These are phyloP conservation scores for Cytospora chrysosperma DNA, from an alignment of 2,329 filamentous ascomycete species.

Conservation along the genomic window DNA sequence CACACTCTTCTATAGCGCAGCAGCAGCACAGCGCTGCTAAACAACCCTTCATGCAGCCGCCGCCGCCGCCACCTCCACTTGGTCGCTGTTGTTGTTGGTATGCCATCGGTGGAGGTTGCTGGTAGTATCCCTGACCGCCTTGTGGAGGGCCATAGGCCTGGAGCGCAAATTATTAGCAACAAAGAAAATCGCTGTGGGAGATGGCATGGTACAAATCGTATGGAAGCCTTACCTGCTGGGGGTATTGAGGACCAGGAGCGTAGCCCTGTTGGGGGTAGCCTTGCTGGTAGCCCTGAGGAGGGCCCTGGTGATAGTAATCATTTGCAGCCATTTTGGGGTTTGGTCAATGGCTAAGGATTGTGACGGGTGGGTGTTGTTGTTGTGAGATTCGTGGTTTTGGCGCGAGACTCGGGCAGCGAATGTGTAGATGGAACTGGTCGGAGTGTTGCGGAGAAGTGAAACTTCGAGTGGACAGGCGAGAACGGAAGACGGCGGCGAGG, in stretches of 20 bases:
- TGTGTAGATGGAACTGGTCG: conserved; percentile 5
- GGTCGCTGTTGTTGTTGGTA: conserved; percentile 44
- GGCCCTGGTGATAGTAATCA: conserved; percentile 38
- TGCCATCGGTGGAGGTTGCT: conserved; percentile 45
- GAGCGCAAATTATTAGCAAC: conserved; percentile 20
- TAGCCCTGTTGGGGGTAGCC: conserved; percentile 29
- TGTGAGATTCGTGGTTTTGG: conserved; percentile 9
- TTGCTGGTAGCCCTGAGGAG: conserved; percentile 32
- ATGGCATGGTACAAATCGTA: conserved; percentile 8
- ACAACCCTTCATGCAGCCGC: conserved; percentile 45
- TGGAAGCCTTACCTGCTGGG: conserved; percentile 40
- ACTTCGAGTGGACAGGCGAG: conserved; percentile 9
- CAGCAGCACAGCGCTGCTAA: conserved; percentile 50
- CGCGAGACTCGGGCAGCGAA: conserved; percentile 12
- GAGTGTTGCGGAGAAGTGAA: conserved; percentile 12
- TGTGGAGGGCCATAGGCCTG: conserved; percentile 39
- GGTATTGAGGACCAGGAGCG: conserved; percentile 41
- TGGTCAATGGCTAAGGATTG: background rate
- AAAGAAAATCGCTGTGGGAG: background rate
- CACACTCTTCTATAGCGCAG: conserved; percentile 50
- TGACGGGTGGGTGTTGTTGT: background rate
- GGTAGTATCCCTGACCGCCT: conserved; percentile 38
- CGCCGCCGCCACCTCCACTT: conserved; percentile 37
- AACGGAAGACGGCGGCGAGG: conserved; percentile 5
- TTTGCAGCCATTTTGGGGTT: conserved; percentile 36